Base-by-base conservation (phyloP, 371 early-diverging fungal genomes). In the Mucor circinelloides region DNA sequence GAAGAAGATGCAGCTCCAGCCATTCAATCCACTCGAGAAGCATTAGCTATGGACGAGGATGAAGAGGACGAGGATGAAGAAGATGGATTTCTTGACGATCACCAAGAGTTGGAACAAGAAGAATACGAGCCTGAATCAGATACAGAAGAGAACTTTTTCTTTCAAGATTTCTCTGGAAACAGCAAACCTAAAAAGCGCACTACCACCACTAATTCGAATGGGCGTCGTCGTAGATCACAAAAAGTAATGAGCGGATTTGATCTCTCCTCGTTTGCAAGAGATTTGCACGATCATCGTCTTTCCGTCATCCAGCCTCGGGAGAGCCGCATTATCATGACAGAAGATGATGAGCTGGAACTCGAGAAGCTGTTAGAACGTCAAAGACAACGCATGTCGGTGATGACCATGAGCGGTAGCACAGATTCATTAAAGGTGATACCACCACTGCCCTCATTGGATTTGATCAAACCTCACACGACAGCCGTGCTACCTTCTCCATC, bases 281-380 rank as follows among this genome's bases (percentile, higher is more conserved):
- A 82, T 56, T 66, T 82, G n/a, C 80, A 82, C 59, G 77, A 76
- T 30, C 67, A 82, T 58, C 75, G 83, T 1, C 55, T 80, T 23
- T 82, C 83, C 0, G 70, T 82, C 12, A 69, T 82, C 17, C 80
- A 80, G 58, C 66, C 73, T 23, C 77, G 77, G 25, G 63, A 80
- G 28, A 79, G 76, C 34, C 60, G 60, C 17, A 72, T 80, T 32
- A 54, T 72, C 7, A 63, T 78, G 64, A 79, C 80, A 10, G 75
- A 83, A 60, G 79, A 78, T n/a, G 83, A 83, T 57, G 83, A 83
- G 57, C 48, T 58, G 19, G 80, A 83, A 38, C 55, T 83, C 8
- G 70, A 75, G 7, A 69, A 63, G 10, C 48, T 83, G 13, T 34
- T 83, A 30, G 65, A 70, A 30, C 59, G 32, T 10, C 72, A 69